phyloP scores from a whole-genome alignment of 352 stramenopile genomes.

The Phytophthora pseudosyringae region DNA sequence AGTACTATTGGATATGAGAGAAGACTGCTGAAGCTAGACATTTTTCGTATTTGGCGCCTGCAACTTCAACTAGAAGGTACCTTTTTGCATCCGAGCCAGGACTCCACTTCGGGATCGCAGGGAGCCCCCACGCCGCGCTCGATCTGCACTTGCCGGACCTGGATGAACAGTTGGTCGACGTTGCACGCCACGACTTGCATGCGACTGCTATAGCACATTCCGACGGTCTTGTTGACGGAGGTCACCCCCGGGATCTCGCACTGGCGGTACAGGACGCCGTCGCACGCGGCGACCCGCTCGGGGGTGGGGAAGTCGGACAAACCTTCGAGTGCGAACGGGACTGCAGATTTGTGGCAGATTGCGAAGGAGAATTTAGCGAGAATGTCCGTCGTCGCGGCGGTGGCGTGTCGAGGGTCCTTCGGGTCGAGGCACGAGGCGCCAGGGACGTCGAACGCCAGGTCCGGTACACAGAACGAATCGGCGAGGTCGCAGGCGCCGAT shows the following conservation, averaged over 20 bases:
- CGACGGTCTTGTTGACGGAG: conserved; percentile 9
- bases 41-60: background rate
- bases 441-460: conserved; percentile 13
- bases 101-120: conserved; percentile 19
- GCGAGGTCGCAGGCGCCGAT: conserved; percentile 18
- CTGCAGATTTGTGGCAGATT: conserved; percentile 18
- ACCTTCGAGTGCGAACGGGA: conserved; percentile 13
- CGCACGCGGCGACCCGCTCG: conserved; percentile 12
- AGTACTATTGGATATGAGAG: too few species aligned
- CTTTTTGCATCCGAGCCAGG: conserved; percentile 30
- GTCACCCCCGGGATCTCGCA: conserved; percentile 27
- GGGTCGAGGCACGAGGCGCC: conserved; percentile 14
- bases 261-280: conserved; percentile 22
- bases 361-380: conserved; percentile 17
- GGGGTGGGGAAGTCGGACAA: conserved; percentile 15
- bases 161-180: conserved; percentile 22
- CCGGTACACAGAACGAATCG: conserved; percentile 17
- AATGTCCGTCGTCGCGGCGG: conserved; percentile 5
- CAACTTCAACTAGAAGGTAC: background rate
- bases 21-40: too few species aligned
- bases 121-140: conserved; percentile 9
- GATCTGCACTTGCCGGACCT: conserved; percentile 21
- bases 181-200: conserved; percentile 37
- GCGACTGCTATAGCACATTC: conserved; percentile 38
- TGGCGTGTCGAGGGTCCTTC: conserved; percentile 17